Evolutionary conservation across 352 stramenopile genomes (phyloP), one percentile per base, ranked within the genome.

Genomic region (Elongisporangium prolatum): DNA sequence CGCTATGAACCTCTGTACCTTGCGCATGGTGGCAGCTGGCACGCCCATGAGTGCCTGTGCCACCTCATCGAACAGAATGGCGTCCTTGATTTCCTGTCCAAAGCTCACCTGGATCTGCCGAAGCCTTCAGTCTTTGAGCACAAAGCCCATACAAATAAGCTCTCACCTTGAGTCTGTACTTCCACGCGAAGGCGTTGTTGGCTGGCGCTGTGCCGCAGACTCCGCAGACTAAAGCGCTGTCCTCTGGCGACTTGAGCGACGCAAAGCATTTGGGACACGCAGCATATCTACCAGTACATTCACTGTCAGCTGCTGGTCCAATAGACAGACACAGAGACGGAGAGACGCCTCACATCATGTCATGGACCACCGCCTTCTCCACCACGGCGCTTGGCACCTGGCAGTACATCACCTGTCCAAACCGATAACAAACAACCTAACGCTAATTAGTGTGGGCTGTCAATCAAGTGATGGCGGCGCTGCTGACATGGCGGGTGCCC

Each of bases 21-120:
- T 64, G 14, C 55, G 69, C 9, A 84, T 67, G 7, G 34, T 28
- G 3, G 56, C 52, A 16, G 77, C 74, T 14, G 61, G 18, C 3
- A 71, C 63, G 20, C 76, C 79, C 2, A 87, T 24, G 1, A 89
- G 59, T 25, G 54, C 50, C 54, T 74, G 59, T 2, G 71, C 60
- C 4, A 62, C 68, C 60, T 89, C 74, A 51, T 89, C 69, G 50
- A 87, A 84, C 28, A 86, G 57, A 54, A 89, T 74, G 8, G 58
- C 74, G 58, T 83, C 67, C 4, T 48, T 64, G 4, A 84, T 40
- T 0, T 57, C 56, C 22, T 20, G 54, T 25, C 57, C 78, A 21
- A 70, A 75, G 21, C 73, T 11, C 16, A 84, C 63, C 56, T 75
- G 71, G 7, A 86, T 54, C 74, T 83, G 37, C 18, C 2, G 5